phyloP scores from a whole-genome alignment of 2,329 filamentous ascomycete species.

The Escovopsis sp. region DNA sequence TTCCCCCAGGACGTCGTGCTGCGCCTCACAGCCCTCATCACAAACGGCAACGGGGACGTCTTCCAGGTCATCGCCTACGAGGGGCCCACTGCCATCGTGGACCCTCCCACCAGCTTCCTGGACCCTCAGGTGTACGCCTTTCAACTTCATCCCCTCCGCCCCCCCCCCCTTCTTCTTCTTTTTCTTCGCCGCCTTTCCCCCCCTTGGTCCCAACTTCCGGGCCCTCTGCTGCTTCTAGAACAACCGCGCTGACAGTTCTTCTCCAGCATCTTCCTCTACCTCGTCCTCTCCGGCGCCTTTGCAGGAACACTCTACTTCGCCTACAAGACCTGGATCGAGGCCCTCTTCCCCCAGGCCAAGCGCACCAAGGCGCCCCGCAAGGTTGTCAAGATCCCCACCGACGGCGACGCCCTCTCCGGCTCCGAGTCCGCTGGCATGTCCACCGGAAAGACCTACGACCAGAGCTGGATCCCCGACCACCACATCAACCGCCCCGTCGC shows the following conservation, averaged over 20 bases:
- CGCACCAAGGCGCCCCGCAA: conserved; percentile 47
- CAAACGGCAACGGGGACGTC: conserved; percentile 48
- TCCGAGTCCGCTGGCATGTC: conserved; percentile 56
- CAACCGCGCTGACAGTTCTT: background rate
- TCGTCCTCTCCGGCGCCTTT: conserved; percentile 70
- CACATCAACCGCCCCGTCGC: conserved; percentile 78
- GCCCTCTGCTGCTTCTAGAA: background rate
- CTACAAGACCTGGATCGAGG: conserved; percentile 95
- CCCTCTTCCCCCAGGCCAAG: conserved; percentile 86
- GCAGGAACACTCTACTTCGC: conserved; percentile 81
- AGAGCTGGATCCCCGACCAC: conserved; percentile 83
- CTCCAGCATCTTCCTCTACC: conserved; percentile 85
- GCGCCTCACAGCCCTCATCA: conserved; percentile 61
- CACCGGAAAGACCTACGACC: conserved; percentile 65
- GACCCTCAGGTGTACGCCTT: conserved; percentile 81
- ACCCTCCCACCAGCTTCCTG: conserved; percentile 79
- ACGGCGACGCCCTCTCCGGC: conserved; percentile 49
- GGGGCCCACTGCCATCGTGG: conserved; percentile 71
- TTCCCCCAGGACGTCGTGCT: conserved; percentile 79
- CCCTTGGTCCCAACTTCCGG: too few relatives aligned
- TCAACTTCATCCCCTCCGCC: background rate
- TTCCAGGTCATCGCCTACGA: conserved; percentile 72
- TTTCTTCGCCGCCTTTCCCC: background rate
- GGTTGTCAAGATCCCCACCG: conserved; percentile 48
- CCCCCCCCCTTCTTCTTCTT: background rate